Evolutionary conservation across 2,329 filamentous ascomycete genomes (phyloP).

Genomic region (Metarhizium guizhouense): DNA sequence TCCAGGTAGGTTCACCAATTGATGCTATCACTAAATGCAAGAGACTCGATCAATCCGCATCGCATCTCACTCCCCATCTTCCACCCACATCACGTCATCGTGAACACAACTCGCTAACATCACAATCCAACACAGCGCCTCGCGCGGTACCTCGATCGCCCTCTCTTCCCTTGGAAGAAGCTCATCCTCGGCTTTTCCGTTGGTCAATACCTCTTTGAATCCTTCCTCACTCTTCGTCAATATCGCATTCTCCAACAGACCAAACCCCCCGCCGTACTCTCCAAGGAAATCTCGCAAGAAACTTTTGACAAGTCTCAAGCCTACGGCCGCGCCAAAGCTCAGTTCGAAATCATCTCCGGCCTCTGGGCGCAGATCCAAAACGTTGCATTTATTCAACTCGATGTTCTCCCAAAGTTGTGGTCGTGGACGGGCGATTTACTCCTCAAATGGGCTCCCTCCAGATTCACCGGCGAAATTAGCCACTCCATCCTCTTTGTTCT

Average conservation of each 20-base stretch:
- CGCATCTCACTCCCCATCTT: background rate
- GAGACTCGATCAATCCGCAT: background rate
- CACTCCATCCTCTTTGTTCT: constrained; percentile 92
- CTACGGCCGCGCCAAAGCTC: constrained; percentile 92
- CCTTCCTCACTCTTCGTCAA: constrained; percentile 81
- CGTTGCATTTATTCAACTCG: constrained; percentile 78
- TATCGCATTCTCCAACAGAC: constrained; percentile 77
- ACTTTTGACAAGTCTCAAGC: constrained; percentile 94
- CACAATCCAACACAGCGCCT: constrained; percentile 45
- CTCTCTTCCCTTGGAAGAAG: constrained; percentile 94
- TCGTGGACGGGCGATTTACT: constrained; percentile 67
- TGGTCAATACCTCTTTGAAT: constrained; percentile 83
- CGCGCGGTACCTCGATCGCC: constrained; percentile 79
- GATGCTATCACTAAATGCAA: background rate
- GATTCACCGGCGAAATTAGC: constrained; percentile 84
- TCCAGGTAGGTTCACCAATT: constrained; percentile 27
- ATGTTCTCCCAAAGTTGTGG: constrained; percentile 89
- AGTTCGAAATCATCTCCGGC: constrained; percentile 73
- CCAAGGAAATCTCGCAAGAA: constrained; percentile 78
- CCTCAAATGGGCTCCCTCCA: constrained; percentile 61
- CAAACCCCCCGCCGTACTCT: constrained; percentile 75
- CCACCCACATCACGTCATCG: background rate
- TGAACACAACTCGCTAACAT: background rate
- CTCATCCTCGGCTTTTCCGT: constrained; percentile 91
- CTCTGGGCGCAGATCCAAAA: constrained; percentile 85